Conservation (phyloP, 2,329 filamentous ascomycete genomes). For the Diaporthe aspalathi region DNA sequence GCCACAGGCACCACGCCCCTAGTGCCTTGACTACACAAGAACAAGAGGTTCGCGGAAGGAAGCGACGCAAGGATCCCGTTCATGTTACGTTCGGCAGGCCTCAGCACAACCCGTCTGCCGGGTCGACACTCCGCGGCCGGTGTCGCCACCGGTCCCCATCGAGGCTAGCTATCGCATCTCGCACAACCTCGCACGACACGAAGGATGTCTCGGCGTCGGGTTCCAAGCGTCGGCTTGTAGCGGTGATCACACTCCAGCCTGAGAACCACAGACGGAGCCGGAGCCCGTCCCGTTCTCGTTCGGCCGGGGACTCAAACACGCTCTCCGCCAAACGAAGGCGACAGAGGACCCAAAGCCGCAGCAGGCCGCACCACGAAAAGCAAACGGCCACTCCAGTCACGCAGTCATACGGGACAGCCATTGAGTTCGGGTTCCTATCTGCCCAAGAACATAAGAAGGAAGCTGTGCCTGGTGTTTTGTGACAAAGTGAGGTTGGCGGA, state of each 20-base stretch:
- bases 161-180: conserved; percentile 45
- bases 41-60: conserved; percentile 51
- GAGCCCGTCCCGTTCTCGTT: conserved; percentile 52
- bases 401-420: conserved; percentile 27
- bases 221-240: conserved; percentile 47
- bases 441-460: conserved; percentile 11
- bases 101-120: conserved; percentile 48
- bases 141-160: conserved; percentile 53
- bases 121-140: conserved; percentile 56
- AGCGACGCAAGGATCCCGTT: conserved; percentile 49
- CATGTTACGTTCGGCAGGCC: conserved; percentile 43
- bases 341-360: conserved; percentile 53
- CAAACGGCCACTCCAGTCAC: conserved; percentile 32
- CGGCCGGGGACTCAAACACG: conserved; percentile 41
- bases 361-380: conserved; percentile 45
- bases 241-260: conserved; percentile 47
- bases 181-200: conserved; percentile 38
- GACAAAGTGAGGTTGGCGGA: not conserved
- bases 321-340: conserved; percentile 46
- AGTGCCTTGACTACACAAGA: conserved; percentile 47
- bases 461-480: not conserved
- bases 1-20: conserved; percentile 31
- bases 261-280: conserved; percentile 47
- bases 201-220: conserved; percentile 47
- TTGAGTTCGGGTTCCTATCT: conserved; percentile 36